Conservation (phyloP, 2,329 filamentous ascomycete species). For the Colletotrichum abscissum region DNA sequence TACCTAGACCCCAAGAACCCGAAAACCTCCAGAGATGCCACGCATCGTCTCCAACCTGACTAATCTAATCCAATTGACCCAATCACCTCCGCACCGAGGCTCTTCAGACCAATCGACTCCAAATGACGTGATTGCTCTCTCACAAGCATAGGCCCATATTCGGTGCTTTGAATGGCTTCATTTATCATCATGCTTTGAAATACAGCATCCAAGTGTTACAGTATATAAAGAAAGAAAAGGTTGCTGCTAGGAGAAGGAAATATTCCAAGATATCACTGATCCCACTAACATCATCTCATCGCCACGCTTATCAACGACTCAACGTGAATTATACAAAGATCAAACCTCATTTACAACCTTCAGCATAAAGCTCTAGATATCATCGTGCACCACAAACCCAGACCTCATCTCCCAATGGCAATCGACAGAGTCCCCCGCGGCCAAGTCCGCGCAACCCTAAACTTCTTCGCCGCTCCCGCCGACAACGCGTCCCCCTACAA, state of each 20-base stretch:
- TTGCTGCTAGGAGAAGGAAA: no score
- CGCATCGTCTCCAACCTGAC: constrained; percentile 3
- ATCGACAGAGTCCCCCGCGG: constrained; percentile 64
- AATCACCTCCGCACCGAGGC: constrained; percentile 7
- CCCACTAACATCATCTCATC: background rate
- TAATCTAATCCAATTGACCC: background rate
- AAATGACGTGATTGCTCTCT: constrained; percentile 32
- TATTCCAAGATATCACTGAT: background rate
- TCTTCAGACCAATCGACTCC: constrained; percentile 9
- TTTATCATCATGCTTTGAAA: constrained; percentile 32
- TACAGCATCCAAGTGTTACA: background rate
- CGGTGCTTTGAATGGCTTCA: constrained; percentile 19
- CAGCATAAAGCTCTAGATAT: background rate
- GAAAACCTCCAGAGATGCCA: background rate
- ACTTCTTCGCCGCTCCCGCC: constrained; percentile 72
- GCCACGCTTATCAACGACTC: no score
- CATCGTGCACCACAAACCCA: constrained; percentile 10
- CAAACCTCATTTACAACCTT: background rate
- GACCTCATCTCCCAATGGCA: constrained; percentile 45
- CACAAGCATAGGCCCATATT: constrained; percentile 12
- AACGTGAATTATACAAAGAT: background rate
- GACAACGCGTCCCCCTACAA: constrained; percentile 72
- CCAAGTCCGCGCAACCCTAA: constrained; percentile 69
- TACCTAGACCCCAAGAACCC: background rate
- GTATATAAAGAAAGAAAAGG: background rate